phyloP scores from a whole-genome alignment of 2,329 filamentous ascomycete species.

The Orbilia quercus region DNA sequence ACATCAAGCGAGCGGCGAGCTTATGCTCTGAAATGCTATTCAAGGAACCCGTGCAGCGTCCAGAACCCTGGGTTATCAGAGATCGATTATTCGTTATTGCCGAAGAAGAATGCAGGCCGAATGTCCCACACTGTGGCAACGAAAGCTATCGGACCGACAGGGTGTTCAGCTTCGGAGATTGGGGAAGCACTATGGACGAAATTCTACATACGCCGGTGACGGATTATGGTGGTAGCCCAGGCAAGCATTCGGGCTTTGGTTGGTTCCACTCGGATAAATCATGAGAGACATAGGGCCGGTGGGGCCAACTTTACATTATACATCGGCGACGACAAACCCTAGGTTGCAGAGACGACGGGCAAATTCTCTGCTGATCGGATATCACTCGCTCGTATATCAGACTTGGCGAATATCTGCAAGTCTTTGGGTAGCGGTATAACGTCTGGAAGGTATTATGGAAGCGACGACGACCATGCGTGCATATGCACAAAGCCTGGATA shows the following conservation, averaged over 20 bases:
- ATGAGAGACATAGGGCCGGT: slow-evolving; percentile 11
- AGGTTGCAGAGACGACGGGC: slow-evolving; percentile 3
- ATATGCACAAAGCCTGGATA: slow-evolving; percentile 13
- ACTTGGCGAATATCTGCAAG: not conserved
- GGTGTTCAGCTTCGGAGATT: slow-evolving; percentile 52
- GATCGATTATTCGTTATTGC: slow-evolving; percentile 47
- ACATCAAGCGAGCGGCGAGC: slow-evolving; percentile 38
- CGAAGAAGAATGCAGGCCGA: slow-evolving; percentile 50
- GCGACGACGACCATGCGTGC: not conserved
- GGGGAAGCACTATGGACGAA: slow-evolving; percentile 53
- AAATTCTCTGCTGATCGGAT: slow-evolving; percentile 14
- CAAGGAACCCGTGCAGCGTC: slow-evolving; percentile 52
- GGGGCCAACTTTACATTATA: slow-evolving; percentile 9
- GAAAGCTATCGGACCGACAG: slow-evolving; percentile 43
- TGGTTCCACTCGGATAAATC: slow-evolving; percentile 49
- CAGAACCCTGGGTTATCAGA: slow-evolving; percentile 49
- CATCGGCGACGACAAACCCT: slow-evolving; percentile 31
- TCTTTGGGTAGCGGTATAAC: not conserved
- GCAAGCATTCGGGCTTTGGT: slow-evolving; percentile 27
- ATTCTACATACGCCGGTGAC: slow-evolving; percentile 53
- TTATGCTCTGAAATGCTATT: slow-evolving; percentile 53
- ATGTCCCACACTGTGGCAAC: slow-evolving; percentile 47
- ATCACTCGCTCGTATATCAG: not conserved
- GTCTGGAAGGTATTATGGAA: not conserved
- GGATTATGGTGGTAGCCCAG: slow-evolving; percentile 53